phyloP scores from a whole-genome alignment of 352 stramenopile genomes.

The Pythium guiyangense region DNA sequence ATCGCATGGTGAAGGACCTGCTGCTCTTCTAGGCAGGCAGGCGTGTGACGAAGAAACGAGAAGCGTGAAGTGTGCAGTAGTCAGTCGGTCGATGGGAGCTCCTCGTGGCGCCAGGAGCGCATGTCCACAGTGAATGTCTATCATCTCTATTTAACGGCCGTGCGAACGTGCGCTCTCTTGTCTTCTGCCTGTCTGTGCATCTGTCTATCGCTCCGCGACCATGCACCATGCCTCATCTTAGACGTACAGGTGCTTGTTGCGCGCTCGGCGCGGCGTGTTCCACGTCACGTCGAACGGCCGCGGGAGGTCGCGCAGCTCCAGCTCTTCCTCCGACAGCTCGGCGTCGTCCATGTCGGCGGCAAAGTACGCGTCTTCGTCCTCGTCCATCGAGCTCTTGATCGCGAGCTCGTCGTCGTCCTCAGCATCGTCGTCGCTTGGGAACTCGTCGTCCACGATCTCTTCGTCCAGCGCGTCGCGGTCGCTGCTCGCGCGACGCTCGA shows the following conservation, averaged over 20 bases:
- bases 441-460: conserved; percentile 27
- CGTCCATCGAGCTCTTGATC: conserved; percentile 15
- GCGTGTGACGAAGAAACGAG: too few species aligned
- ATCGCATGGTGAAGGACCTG: conserved; percentile 84
- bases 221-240: too few species aligned
- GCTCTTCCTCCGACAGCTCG: conserved; percentile 30
- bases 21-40: conserved; percentile 67
- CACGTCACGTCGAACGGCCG: conserved; percentile 76
- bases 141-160: conserved; percentile 16
- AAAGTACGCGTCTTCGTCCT: conserved; percentile 54
- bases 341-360: conserved; percentile 30
- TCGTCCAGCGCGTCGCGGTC: conserved; percentile 8
- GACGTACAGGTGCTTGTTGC: conserved; percentile 81
- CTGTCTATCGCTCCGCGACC: too few species aligned
- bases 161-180: too few species aligned
- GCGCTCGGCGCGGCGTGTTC: conserved; percentile 44
- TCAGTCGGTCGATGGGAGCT: too few species aligned
- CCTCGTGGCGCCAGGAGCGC: too few species aligned
- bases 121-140: too few species aligned
- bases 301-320: conserved; percentile 32
- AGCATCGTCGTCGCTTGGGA: conserved; percentile 13
- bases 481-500: conserved; percentile 15
- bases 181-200: too few species aligned
- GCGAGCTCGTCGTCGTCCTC: conserved; percentile 17
- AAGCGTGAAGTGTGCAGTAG: too few species aligned